A percentile compares a stretch with the other conserved stretches of the same genome.
These are phyloP conservation scores for Coemansia sp. DNA, from an alignment of 192 early-diverging fungal genomes.

Conservation along the genomic window DNA sequence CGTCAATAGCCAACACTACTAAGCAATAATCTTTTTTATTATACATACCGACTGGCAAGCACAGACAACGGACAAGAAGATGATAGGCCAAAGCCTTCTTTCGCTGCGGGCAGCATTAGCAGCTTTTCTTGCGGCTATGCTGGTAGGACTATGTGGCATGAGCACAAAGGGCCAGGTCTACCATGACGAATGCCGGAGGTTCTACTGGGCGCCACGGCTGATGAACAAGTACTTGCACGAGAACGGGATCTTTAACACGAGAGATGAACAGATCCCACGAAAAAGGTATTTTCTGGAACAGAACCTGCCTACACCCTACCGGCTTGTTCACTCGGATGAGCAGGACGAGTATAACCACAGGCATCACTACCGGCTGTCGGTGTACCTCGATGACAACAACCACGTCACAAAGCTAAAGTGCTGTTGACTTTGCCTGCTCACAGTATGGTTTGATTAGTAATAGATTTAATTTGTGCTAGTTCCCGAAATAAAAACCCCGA, in stretches of 20 bases:
- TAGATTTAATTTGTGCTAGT: too few relatives aligned
- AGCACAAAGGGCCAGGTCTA: constrained; percentile 33
- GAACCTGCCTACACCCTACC: constrained; percentile 49
- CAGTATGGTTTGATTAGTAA: too few relatives aligned
- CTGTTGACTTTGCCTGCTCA: constrained; percentile 24
- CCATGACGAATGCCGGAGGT: constrained; percentile 46
- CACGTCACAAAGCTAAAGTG: constrained; percentile 55
- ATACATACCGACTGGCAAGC: too few relatives aligned
- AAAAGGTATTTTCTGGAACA: constrained; percentile 33
- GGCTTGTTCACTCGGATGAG: constrained; percentile 36
- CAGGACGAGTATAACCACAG: constrained; percentile 50
- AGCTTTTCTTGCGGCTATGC: constrained; percentile 10
- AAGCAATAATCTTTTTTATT: too few relatives aligned
- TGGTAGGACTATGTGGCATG: constrained; percentile 16
- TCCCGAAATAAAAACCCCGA: too few relatives aligned
- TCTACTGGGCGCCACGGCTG: constrained; percentile 53
- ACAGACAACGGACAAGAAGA: not conserved
- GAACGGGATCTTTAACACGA: constrained; percentile 43
- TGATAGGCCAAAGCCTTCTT: constrained; percentile 3
- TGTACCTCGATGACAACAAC: constrained; percentile 49
- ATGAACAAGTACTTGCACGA: constrained; percentile 56
- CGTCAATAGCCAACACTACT: too few relatives aligned
- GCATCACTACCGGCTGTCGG: constrained; percentile 46
- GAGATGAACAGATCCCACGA: constrained; percentile 37
- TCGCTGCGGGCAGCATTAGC: constrained; percentile 9